Base-by-base conservation (phyloP, 2,329 filamentous ascomycete species). In the Cercospora citrullina region DNA sequence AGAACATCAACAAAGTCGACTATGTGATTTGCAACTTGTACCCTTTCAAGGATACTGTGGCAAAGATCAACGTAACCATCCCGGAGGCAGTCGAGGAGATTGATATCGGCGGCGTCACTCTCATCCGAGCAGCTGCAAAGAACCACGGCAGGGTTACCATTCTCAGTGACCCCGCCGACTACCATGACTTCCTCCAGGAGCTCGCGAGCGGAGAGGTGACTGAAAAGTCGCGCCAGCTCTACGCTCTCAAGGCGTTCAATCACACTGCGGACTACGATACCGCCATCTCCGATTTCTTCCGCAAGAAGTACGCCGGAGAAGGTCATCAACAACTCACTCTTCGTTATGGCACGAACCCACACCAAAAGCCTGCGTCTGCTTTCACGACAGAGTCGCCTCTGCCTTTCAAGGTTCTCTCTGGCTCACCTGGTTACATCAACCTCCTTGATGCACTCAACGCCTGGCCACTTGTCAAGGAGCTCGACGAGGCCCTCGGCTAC, bases 51-150 rank as follows among this genome's bases (percentile, higher is more conserved):
- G 94, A 98, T 80, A 99, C 95, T 33, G 90, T 99, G 75, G 91
- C 93, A 76, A 96, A 97, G 86, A 89, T 96, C 84, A 96, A 97
- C 77, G 95, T 99, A 77, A 98, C 94, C 69, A 92, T 99, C 71
- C 89, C 92, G 62, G 94, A 99, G 83, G 95, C 95, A 62, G 94
- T 99, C 45, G 95, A 99, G 84, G 95, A 99, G 84, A 96, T 99
- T 77, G 95, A 99, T 82, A 97, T 99, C 79, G 95, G 94, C 73
- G 95, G 95, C 76, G 95, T 99, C 63, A 99, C 95, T 45, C 89
- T 99, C 70, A 92, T 99, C 78, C 91, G 95, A 72, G 95, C 95
- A 66, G 95, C 95, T 28, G 95, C 95, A 75, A 99, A 99, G 89
- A 99, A 99, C 85, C 95, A 99, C 84, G 85, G 90, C 72, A 90